Evolutionary conservation across 208 protist species (phyloP).

Genomic region (Trypanosoma scelopori): DNA sequence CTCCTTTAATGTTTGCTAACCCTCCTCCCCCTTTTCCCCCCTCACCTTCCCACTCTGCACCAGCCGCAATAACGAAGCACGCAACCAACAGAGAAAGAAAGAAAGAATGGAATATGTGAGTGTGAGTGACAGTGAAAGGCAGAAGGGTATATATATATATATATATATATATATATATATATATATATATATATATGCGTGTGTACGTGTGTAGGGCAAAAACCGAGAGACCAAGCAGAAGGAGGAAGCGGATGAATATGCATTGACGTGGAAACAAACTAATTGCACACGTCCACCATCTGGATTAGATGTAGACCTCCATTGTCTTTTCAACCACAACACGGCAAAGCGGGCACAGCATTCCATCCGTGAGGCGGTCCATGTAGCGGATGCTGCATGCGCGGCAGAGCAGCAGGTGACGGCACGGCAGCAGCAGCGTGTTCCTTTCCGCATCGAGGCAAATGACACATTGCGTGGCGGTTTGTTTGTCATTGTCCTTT

Average conservation of each 20-base stretch:
- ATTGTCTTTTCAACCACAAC: constrained; percentile 27
- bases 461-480: constrained; percentile 40
- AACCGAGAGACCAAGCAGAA: background rate
- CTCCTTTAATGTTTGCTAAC: too few relatives aligned
- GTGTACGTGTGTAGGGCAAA: background rate
- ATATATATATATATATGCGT: constrained; percentile 8
- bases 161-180: constrained; percentile 19
- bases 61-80: too few relatives aligned
- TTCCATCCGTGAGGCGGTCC: constrained; percentile 43
- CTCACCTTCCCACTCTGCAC: too few relatives aligned
- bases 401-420: constrained; percentile 54
- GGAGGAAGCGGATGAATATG: background rate
- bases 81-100: too few relatives aligned
- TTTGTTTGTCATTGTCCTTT: background rate
- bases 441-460: constrained; percentile 38
- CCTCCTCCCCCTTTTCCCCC: too few relatives aligned
- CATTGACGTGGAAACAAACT: constrained; percentile 1
- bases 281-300: constrained; percentile 1
- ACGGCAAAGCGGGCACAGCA: constrained; percentile 60
- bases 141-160: constrained; percentile 10
- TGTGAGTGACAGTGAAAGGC: too few relatives aligned
- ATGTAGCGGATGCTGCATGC: constrained; percentile 41
- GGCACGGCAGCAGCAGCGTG: constrained; percentile 60
- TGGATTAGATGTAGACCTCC: constrained; percentile 27
- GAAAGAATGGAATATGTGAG: too few relatives aligned